Evolutionary conservation across 352 stramenopile genomes (phyloP).

Genomic region (Phytophthora capsici): DNA sequence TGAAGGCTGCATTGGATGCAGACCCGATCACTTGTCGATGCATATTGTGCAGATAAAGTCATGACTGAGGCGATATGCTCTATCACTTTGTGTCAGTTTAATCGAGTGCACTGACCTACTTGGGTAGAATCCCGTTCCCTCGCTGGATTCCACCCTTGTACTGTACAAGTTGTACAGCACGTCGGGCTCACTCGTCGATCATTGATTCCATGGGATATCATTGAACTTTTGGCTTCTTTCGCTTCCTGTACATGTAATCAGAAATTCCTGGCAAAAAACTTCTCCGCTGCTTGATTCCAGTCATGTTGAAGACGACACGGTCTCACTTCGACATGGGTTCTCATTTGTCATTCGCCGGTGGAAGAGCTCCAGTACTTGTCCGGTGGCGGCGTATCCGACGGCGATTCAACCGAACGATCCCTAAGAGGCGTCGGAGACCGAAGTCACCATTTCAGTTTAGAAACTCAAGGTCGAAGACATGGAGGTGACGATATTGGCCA

Average conservation of each 20-base stretch:
- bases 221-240: background rate
- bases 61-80: too few relatives aligned
- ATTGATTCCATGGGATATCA: background rate
- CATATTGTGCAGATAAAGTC: too few relatives aligned
- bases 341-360: slow-evolving; percentile 11
- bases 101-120: too few relatives aligned
- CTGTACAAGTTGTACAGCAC: too few relatives aligned
- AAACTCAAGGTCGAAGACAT: slow-evolving; percentile 5
- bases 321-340: background rate
- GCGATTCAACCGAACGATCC: slow-evolving; percentile 14
- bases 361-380: slow-evolving; percentile 7
- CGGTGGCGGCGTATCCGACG: slow-evolving; percentile 26
- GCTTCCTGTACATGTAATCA: too few relatives aligned
- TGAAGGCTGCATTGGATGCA: background rate
- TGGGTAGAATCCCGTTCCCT: too few relatives aligned
- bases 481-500: slow-evolving; percentile 16
- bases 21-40: too few relatives aligned
- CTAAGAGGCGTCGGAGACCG: slow-evolving; percentile 16
- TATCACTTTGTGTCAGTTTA: too few relatives aligned
- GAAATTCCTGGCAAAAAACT: too few relatives aligned
- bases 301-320: slow-evolving; percentile 1
- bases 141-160: too few relatives aligned
- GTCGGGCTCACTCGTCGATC: background rate
- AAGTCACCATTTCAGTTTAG: slow-evolving; percentile 10
- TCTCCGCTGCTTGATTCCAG: slow-evolving; percentile 5